Evolutionary conservation across 2,329 filamentous ascomycete genomes (phyloP), one percentile per base, ranked within the genome.

Genomic region (Paracoccidioides brasiliensis): DNA sequence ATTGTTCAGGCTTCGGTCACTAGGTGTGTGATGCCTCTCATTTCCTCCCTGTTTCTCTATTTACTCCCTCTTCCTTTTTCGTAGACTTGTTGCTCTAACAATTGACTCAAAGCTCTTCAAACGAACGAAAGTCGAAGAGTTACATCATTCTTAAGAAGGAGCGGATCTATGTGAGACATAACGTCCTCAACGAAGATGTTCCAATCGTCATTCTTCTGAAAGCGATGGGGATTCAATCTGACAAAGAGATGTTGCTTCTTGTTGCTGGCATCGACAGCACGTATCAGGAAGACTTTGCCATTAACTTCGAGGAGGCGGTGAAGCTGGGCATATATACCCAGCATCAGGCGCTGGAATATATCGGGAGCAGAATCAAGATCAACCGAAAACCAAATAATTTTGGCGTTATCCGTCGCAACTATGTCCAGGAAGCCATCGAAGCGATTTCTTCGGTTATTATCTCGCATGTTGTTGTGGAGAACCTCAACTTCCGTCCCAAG

Each of bases 61-160:
- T 22, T 50, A 15, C 35, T 41, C n/a, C 12, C 35, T 48, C 35
- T 42, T 42, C 14, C 7, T 43, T 15, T 3, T 43, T 43, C 22
- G 5, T n/a, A 14, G 14, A 48, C 10, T 9, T 10, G 30, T 48
- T 15, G 14, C 44, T 12, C 14, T 48, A 48, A 48, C 30, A 14
- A 5, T n/a, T 45, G 8, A 10, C 22, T 32, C 53, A 32, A 56
- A 94, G 90, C 81, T 96, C 93, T 35, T 97, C 94, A 1, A 90
- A 96, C 70, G 93, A 97, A 70, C 82, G 94, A 64, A 96, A 97
- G 71, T 96, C 93, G 9, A 98, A 98, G 75, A 96, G 89, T 55
- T 96, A 97, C 64, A 89, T 98, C 53, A 81, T 91, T 12, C 75
- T 95, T 54, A 97, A 97, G 74, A 97, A 97, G 70, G 91, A 95